Percentiles rank a stretch among this genome's conserved stretches.
phyloP scores from a whole-genome alignment of 2,329 filamentous ascomycete genomes.

The Beauveria scarabaeidicola region DNA sequence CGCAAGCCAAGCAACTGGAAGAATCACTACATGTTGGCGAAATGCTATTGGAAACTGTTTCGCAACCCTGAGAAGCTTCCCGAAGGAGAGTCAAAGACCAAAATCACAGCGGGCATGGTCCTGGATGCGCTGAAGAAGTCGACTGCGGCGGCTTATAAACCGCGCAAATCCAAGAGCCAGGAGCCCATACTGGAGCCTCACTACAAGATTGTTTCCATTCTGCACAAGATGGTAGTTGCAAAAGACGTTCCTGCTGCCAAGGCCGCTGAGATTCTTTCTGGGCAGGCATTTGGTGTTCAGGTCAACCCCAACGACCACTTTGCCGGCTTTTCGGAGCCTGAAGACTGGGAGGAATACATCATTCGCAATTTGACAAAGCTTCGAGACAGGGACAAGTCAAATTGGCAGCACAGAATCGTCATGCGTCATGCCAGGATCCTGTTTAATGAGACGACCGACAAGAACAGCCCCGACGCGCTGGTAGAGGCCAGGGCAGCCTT shows the following conservation, averaged over 20 bases:
- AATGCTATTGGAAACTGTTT: slow-evolving; percentile 58
- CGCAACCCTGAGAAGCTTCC: slow-evolving; percentile 37
- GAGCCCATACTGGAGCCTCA: slow-evolving; percentile 86
- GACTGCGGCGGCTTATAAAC: slow-evolving; percentile 39
- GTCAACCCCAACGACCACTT: slow-evolving; percentile 26
- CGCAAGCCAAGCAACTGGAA: slow-evolving; percentile 50
- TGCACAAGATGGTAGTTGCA: slow-evolving; percentile 68
- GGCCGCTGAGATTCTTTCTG: slow-evolving; percentile 44
- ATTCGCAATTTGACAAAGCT: slow-evolving; percentile 43
- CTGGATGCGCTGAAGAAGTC: slow-evolving; percentile 43
- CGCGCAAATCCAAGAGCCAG: slow-evolving; percentile 48
- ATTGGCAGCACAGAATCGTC: slow-evolving; percentile 92
- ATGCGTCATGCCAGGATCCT: slow-evolving; percentile 58
- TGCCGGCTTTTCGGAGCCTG: slow-evolving; percentile 32
- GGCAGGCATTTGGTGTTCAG: slow-evolving; percentile 42
- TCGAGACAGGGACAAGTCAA: slow-evolving; percentile 73
- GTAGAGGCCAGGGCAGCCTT: slow-evolving; percentile 72
- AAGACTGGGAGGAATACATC: slow-evolving; percentile 52
- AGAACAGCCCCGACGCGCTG: slow-evolving; percentile 35
- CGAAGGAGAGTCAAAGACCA: slow-evolving; percentile 30
- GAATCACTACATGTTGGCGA: slow-evolving; percentile 52
- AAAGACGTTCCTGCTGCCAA: slow-evolving; percentile 39
- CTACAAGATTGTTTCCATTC: slow-evolving; percentile 77
- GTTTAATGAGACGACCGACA: slow-evolving; percentile 31
- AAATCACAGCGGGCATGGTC: slow-evolving; percentile 29